Conservation (phyloP, 805 yeast species). For the Hanseniaspora guilliermondii region DNA sequence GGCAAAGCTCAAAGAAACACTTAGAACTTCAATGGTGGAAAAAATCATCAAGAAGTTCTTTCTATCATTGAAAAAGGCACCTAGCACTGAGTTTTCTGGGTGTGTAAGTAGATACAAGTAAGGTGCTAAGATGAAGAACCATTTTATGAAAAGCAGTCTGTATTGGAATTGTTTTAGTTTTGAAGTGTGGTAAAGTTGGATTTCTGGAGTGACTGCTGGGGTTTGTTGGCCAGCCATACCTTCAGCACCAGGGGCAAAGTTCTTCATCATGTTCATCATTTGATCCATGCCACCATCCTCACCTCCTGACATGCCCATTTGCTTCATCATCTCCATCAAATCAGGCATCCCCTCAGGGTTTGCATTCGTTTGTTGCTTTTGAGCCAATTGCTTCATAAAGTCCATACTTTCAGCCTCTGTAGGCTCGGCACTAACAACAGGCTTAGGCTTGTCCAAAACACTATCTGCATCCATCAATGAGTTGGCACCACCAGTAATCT, state of each 20-base stretch:
- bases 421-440: constrained; percentile 1
- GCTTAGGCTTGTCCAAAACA: constrained; percentile 22
- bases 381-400: constrained; percentile 23
- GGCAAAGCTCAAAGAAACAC: constrained; percentile 26
- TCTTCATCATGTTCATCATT: constrained; percentile 22
- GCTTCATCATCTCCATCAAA: constrained; percentile 11
- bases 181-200: constrained; percentile 23
- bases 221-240: constrained; percentile 13
- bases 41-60: constrained; percentile 27
- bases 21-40: constrained; percentile 26
- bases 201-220: constrained; percentile 21
- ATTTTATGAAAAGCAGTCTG: constrained; percentile 23
- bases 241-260: constrained; percentile 14
- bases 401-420: neutral
- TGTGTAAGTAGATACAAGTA: constrained; percentile 23
- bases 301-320: constrained; percentile 7
- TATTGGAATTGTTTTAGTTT: constrained; percentile 25
- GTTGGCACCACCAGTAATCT: constrained; percentile 33
- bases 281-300: constrained; percentile 13
- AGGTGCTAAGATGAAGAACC: constrained; percentile 25
- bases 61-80: constrained; percentile 17
- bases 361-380: constrained; percentile 16
- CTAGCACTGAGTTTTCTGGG: constrained; percentile 6
- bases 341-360: constrained; percentile 14
- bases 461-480: constrained; percentile 30